Base-by-base conservation (phyloP, 305 asterid species). In the Salvia sclarea region DNA sequence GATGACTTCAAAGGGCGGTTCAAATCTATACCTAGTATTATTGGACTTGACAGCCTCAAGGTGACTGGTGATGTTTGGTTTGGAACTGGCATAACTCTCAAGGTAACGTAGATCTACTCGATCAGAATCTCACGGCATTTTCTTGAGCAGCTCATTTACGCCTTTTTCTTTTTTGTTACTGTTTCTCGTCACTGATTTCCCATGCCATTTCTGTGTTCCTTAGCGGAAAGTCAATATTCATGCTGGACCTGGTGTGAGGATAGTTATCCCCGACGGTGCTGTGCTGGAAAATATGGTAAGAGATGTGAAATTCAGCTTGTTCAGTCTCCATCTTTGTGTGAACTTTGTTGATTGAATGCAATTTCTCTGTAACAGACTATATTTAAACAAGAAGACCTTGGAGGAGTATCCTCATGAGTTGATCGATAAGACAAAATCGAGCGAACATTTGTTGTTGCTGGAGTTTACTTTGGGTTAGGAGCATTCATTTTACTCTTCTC, bases 11-110 rank as follows among this genome's bases (percentile, higher is more conserved):
- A 40, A 37, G 73, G 55, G 71, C 97, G 95, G 52, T 86, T 93
- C 85, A 91, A 88, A 84, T 85, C 93, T 52, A 73, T 87, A 69
- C 98, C 98, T 12, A 84, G 88, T 71, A 66, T 91, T 79, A n/a
- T 93, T 76, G 96, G 77, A 71, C 97, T 93, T 61, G 90, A 88
- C 76, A 82, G 80, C 69, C 83, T 93, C 86, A 71, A 83, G 82
- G 96, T 91, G 78, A 77, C 86, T 10, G 98, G 98, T 78, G 88
- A 93, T 82, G 97, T 93, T 79, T 91, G 90, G 94, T 91, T 93
- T 61, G 97, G 98, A 67, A 57, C 75, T 64, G 84, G 77, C 66
- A 65, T 89, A 43, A 84, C 87, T 75, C 96, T 91, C 28, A 91
- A 88, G 96, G 98, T 93, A 85, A 66, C 56, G 14, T 28, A 28